A percentile compares a stretch with the other conserved stretches of the same genome.
These are phyloP conservation scores for Chenopodium suecicum DNA, from an alignment of 148 eudicot species.

Conservation along the genomic window DNA sequence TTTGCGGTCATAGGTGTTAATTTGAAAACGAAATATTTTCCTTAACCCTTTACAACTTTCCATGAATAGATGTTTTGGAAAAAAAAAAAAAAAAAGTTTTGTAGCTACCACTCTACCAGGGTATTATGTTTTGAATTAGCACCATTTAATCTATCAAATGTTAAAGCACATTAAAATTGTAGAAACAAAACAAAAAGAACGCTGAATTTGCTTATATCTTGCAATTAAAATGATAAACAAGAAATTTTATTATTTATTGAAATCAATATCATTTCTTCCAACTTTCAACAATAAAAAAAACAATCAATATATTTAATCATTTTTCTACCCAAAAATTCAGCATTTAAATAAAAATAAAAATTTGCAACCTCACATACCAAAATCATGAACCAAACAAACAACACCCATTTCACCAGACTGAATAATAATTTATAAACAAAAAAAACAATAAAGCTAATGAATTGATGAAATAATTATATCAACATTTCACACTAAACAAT, in stretches of 20 bases:
- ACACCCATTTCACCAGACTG: background rate
- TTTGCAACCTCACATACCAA: background rate
- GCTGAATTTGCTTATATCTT: background rate
- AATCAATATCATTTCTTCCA: too few species aligned
- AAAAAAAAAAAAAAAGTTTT: too few species aligned
- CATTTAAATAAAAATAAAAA: background rate
- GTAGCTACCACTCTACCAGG: background rate
- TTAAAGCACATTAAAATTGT: background rate
- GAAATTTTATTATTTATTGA: too few species aligned
- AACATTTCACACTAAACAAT: background rate
- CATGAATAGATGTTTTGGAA: background rate
- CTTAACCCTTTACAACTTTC: background rate
- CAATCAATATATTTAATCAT: too few species aligned
- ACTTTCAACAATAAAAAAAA: too few species aligned
- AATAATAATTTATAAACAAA: background rate
- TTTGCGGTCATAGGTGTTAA: background rate
- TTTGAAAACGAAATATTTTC: background rate
- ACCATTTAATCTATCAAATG: background rate
- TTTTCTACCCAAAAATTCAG: background rate
- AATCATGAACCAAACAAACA: too few species aligned
- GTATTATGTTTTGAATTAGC: too few species aligned
- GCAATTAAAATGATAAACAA: background rate
- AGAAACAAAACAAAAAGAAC: too few species aligned
- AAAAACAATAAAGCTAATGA: background rate
- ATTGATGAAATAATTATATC: too few species aligned